Evolutionary conservation across 2,329 filamentous ascomycete genomes (phyloP), one percentile per base, ranked within the genome.

Genomic region (Epichloe baconii): DNA sequence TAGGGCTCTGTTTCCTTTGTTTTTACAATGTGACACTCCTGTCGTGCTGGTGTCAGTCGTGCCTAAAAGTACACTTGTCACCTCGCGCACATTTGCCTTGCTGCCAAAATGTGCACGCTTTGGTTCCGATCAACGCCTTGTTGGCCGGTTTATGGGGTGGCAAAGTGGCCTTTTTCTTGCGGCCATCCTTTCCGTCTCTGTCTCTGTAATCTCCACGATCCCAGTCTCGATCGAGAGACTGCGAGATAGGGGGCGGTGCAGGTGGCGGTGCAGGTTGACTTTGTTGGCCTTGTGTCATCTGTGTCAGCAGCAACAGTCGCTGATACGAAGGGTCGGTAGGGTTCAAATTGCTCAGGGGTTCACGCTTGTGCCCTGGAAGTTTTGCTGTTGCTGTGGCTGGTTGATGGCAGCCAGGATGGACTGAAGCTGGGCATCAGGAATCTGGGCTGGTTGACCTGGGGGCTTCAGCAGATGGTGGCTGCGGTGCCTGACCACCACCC

Each of bases 21-120:
- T 36, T 45, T 19, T 42, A 36, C 44, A n/a, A 17, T 40, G 14
- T 19, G 15, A 35, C 11, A 23, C 21, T 19, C 41, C 2, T 35
- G 12, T 21, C 47, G 31, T 19, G 31, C 19, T 43, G 15, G 14
- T 41, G 31, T 50, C 52, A 69, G 47, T 86, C 82, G 61, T 88
- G 85, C 51, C 83, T 75, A 64, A 84, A 88, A 2, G 84, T 87
- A 68, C 85, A 88, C 59, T 81, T 80, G 37, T 84, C 82, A 21
- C 85, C 85, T 62, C 86, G 83, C 6, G 78, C 79, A 66, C 85
- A 88, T 61, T 82, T 82, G 14, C 84, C 84, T 61, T 85, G 78
- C 52, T 78, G 74, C 72, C 74, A 88, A 64, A 86, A 88, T 19
- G 76, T 76, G 64, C 85, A 88, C 5, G 82, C 75, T 60, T 85